A percentile compares a stretch with the other conserved stretches of the same genome.
These are phyloP conservation scores for Pleurotus giganteus DNA, from an alignment of 768 basidiomycete genomes.

Conservation along the genomic window DNA sequence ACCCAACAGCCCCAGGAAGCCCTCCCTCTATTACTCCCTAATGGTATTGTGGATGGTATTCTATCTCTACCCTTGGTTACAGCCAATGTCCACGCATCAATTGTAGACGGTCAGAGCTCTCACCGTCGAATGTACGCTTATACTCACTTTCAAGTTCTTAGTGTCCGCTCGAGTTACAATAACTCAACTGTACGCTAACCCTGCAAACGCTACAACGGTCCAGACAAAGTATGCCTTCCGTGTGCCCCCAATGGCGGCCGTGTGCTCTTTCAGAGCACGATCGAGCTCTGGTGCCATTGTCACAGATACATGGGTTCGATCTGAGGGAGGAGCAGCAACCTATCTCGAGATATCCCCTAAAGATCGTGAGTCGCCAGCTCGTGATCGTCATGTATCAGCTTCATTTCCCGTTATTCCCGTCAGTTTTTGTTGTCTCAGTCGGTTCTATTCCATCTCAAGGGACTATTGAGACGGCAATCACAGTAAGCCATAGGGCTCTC, in stretches of 20 bases:
- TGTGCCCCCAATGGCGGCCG: constrained; percentile 50
- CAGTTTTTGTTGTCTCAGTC: constrained; percentile 58
- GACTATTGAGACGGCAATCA: constrained; percentile 37
- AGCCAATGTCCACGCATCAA: constrained; percentile 35
- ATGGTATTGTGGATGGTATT: no score
- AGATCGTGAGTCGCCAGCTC: no score
- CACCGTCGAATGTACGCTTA: not conserved
- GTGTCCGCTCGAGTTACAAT: constrained; percentile 43
- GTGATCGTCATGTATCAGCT: no score
- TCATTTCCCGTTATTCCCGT: no score
- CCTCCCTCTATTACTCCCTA: no score
- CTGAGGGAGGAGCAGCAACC: no score
- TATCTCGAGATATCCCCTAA: no score
- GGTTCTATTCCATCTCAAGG: constrained; percentile 46
- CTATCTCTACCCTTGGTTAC: no score
- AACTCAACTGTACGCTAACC: constrained; percentile 39
- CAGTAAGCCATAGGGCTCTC: constrained; percentile 29
- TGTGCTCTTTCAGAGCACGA: constrained; percentile 52
- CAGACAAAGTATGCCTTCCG: constrained; percentile 58
- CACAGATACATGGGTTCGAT: constrained; percentile 8
- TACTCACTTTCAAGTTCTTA: constrained; percentile 15
- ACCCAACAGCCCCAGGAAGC: no score
- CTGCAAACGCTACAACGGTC: constrained; percentile 30
- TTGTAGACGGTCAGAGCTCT: constrained; percentile 46
- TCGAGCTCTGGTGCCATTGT: constrained; percentile 41